These are phyloP conservation scores for Salix udensis DNA, from an alignment of 345 rosid species.

Conservation along the genomic window DNA sequence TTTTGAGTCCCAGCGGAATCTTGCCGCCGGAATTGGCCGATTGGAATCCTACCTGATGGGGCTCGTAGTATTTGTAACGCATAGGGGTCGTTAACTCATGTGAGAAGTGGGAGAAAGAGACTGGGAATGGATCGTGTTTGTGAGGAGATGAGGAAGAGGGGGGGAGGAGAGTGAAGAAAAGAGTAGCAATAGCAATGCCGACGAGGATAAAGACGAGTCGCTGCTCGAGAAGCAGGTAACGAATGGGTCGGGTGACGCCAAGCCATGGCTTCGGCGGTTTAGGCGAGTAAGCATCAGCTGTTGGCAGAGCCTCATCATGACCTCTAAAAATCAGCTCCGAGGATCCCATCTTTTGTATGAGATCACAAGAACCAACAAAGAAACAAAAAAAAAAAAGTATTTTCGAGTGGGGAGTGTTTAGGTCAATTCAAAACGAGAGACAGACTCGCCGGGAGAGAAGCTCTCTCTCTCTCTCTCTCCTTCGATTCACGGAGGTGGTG, in stretches of 20 bases:
- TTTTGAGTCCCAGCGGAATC: slow-evolving; percentile 78
- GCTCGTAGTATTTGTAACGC: slow-evolving; percentile 32
- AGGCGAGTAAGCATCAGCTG: slow-evolving; percentile 54
- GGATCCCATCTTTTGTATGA: slow-evolving; percentile 39
- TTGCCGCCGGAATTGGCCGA: slow-evolving; percentile 50
- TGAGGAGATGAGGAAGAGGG: slow-evolving; percentile 16
- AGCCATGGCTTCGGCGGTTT: slow-evolving; percentile 78
- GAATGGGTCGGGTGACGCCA: slow-evolving; percentile 52
- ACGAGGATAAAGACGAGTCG: slow-evolving; percentile 78
- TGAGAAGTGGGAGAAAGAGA: slow-evolving; percentile 28
- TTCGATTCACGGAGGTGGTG: background rate
- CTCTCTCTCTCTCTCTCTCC: background rate
- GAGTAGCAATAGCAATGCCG: slow-evolving; percentile 83
- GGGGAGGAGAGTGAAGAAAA: slow-evolving; percentile 59
- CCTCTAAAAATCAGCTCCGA: slow-evolving; percentile 78
- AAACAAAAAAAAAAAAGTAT: background rate
- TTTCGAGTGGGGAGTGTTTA: background rate
- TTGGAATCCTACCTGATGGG: slow-evolving; percentile 29
- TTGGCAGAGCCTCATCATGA: slow-evolving; percentile 54
- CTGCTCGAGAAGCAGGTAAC: slow-evolving; percentile 83
- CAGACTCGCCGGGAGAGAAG: background rate
- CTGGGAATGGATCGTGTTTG: slow-evolving; percentile 27
- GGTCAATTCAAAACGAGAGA: background rate
- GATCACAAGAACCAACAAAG: background rate
- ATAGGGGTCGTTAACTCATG: slow-evolving; percentile 1